Conservation (phyloP, 1,139 yeast genomes). For the Diutina neorugosa region DNA sequence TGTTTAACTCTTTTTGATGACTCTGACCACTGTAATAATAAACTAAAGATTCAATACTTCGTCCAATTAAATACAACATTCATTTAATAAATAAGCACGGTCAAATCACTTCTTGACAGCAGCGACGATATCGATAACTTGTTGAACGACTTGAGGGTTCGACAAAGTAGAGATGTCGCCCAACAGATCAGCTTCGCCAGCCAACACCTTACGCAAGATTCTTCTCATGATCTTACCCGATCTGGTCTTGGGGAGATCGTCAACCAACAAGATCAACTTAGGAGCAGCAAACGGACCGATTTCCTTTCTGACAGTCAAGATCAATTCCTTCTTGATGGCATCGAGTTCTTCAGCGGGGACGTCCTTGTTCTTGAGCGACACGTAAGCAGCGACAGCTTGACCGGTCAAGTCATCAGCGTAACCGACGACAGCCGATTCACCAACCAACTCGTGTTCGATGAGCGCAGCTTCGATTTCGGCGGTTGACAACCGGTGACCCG, state of each 20-base stretch:
- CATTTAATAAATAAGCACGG: background rate
- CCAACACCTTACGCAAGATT: slow-evolving; percentile 63
- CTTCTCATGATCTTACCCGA: slow-evolving; percentile 81
- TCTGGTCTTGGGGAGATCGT: slow-evolving; percentile 74
- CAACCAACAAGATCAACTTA: slow-evolving; percentile 55
- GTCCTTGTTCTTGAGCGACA: slow-evolving; percentile 41
- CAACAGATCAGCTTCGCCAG: slow-evolving; percentile 68
- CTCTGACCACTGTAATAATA: too few species aligned
- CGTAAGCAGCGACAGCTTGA: slow-evolving; percentile 71
- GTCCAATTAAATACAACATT: background rate
- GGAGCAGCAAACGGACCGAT: slow-evolving; percentile 84
- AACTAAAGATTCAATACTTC: background rate
- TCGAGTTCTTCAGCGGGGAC: slow-evolving; percentile 30
- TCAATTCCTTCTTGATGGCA: slow-evolving; percentile 55
- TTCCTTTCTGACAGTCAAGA: slow-evolving; percentile 64
- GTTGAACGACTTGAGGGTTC: slow-evolving; percentile 58
- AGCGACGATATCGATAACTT: slow-evolving; percentile 45
- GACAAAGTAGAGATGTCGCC: slow-evolving; percentile 74
- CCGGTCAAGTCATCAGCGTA: slow-evolving; percentile 75
- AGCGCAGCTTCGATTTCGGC: slow-evolving; percentile 78
- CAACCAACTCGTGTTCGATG: slow-evolving; percentile 57
- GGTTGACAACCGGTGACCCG: slow-evolving; percentile 71
- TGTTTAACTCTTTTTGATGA: too few species aligned
- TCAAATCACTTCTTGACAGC: slow-evolving; percentile 2
- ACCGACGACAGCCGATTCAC: slow-evolving; percentile 74